These are phyloP conservation scores for Aspergillus arachidicola DNA, from an alignment of 2,329 filamentous ascomycete species.

Conservation along the genomic window DNA sequence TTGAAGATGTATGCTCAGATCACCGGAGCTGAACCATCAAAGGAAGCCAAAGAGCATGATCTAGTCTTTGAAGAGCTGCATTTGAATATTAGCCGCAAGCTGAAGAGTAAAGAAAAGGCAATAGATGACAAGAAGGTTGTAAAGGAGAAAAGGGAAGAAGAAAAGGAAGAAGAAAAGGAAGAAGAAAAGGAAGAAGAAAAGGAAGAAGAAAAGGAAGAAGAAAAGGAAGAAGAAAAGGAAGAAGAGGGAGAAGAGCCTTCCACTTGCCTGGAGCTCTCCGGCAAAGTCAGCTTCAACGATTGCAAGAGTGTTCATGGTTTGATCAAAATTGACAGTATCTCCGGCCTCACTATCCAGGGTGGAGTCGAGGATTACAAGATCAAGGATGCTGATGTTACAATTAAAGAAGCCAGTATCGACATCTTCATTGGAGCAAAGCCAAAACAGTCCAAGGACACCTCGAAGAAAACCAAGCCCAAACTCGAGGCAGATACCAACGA, in stretches of 20 bases:
- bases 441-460: not conserved
- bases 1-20: not conserved
- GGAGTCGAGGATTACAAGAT: not conserved
- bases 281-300: conserved; percentile 3
- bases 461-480: not conserved
- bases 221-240: not conserved
- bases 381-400: not conserved
- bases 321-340: not conserved
- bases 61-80: not conserved
- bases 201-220: too few relatives aligned
- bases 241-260: not conserved
- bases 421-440: not conserved
- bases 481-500: not conserved
- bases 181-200: too few relatives aligned
- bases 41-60: not conserved
- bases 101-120: not conserved
- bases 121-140: not conserved
- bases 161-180: too few relatives aligned
- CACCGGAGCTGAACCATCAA: not conserved
- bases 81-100: not conserved
- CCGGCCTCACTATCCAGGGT: not conserved
- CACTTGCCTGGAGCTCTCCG: not conserved
- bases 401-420: not conserved
- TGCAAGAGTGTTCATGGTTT: conserved; percentile 1
- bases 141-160: not conserved